A percentile compares a stretch with the other conserved stretches of the same genome.
Conservation (phyloP, 495 filamentous ascomycete species). For the Hyaloscypha finlandica region DNA sequence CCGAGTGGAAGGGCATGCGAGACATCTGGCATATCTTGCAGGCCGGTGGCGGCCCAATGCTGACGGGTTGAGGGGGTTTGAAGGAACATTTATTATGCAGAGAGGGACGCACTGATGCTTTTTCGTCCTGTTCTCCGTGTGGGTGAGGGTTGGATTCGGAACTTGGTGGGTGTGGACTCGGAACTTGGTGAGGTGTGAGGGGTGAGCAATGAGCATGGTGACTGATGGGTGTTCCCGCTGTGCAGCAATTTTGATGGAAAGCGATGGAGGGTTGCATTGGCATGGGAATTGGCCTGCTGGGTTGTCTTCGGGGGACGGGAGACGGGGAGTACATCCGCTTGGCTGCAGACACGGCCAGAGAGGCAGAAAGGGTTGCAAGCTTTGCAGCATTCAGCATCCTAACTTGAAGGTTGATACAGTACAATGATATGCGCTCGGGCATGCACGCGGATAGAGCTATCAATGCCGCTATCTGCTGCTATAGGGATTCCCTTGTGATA, state of each 20-base stretch:
- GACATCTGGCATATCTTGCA: constrained; percentile 19
- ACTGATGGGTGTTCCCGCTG: background rate
- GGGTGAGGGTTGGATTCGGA: background rate
- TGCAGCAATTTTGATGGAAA: background rate
- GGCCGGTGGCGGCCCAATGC: background rate
- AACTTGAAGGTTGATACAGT: too few species aligned
- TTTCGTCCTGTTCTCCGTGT: background rate
- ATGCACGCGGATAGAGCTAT: background rate
- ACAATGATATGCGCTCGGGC: too few species aligned
- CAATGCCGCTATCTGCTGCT: background rate
- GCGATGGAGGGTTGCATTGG: background rate
- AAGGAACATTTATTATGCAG: background rate
- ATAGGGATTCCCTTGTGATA: background rate
- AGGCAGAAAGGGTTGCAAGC: background rate
- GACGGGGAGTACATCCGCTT: background rate
- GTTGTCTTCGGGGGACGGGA: background rate
- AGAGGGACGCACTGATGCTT: background rate
- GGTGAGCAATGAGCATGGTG: too few species aligned
- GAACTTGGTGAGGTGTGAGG: background rate
- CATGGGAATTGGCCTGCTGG: background rate
- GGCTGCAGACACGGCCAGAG: background rate
- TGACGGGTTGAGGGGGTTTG: background rate
- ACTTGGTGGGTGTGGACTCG: background rate
- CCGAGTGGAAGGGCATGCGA: constrained; percentile 19
- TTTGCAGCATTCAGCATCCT: too few species aligned